phyloP scores from a whole-genome alignment of 2,329 filamentous ascomycete genomes.

The Diatrype stigma region DNA sequence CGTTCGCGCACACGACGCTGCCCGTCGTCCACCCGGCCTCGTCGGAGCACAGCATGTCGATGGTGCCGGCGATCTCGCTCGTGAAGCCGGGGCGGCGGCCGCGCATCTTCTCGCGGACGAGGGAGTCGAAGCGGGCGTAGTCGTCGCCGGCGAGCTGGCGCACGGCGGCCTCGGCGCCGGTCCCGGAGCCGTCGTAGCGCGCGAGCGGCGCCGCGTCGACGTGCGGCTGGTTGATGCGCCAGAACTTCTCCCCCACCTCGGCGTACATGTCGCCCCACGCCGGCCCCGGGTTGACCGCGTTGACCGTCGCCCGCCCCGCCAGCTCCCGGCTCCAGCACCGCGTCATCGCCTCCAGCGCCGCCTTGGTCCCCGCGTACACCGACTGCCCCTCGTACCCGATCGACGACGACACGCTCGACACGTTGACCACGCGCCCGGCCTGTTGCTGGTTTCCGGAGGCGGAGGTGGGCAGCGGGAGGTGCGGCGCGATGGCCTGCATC shows the following conservation, averaged over 20 bases:
- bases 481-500: constrained; percentile 66
- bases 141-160: background rate
- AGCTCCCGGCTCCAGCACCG: constrained; percentile 56
- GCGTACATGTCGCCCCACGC: constrained; percentile 51
- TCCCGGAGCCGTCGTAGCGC: background rate
- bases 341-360: constrained; percentile 56
- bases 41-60: constrained; percentile 68
- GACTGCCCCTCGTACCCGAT: constrained; percentile 51
- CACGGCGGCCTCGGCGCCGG: background rate
- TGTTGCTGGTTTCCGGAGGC: background rate
- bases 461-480: constrained; percentile 65
- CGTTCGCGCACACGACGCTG: constrained; percentile 75
- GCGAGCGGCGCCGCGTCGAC: constrained; percentile 53
- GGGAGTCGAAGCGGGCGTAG: constrained; percentile 51
- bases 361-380: constrained; percentile 56
- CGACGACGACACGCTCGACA: constrained; percentile 51
- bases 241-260: constrained; percentile 37
- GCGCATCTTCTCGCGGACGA: constrained; percentile 55
- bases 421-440: constrained; percentile 48
- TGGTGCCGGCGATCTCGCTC: constrained; percentile 68
- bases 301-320: constrained; percentile 48
- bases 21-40: constrained; percentile 78
- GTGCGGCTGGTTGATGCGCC: constrained; percentile 29
- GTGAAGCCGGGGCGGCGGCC: constrained; percentile 61
- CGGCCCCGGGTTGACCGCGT: constrained; percentile 54